phyloP scores from a whole-genome alignment of 164 flowering plant genomes.

The Aristolochia fimbriata region DNA sequence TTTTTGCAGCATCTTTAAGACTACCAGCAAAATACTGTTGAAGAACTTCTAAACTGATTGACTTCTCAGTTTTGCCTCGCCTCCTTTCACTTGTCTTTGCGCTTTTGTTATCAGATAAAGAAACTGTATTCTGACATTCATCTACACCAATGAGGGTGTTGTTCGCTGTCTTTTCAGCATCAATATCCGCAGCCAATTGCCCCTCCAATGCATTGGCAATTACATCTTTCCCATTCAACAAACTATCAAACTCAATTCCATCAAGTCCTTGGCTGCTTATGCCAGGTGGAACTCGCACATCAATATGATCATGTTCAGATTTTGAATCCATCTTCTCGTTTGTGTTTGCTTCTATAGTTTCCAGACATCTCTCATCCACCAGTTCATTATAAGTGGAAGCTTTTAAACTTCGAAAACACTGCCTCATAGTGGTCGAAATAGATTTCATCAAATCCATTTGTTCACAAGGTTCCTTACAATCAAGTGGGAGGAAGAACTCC shows the following conservation, averaged over 20 bases:
- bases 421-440: slow-evolving; percentile 54
- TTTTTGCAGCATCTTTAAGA: slow-evolving; percentile 96
- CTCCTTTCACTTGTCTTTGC: slow-evolving; percentile 39
- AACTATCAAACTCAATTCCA: slow-evolving; percentile 12
- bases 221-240: slow-evolving; percentile 19
- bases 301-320: slow-evolving; percentile 11
- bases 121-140: slow-evolving; percentile 12
- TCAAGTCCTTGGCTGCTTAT: slow-evolving; percentile 17
- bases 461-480: slow-evolving; percentile 29
- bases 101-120: slow-evolving; percentile 24
- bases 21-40: slow-evolving; percentile 92
- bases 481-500: slow-evolving; percentile 83
- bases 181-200: slow-evolving; percentile 13
- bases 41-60: slow-evolving; percentile 83
- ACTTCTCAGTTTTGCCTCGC: slow-evolving; percentile 81
- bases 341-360: slow-evolving; percentile 36
- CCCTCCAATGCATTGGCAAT: slow-evolving; percentile 16
- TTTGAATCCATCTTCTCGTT: slow-evolving; percentile 23
- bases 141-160: slow-evolving; percentile 1
- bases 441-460: slow-evolving; percentile 54
- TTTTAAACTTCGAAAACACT: slow-evolving; percentile 55
- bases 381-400: slow-evolving; percentile 50
- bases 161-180: slow-evolving; percentile 14
- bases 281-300: slow-evolving; percentile 17
- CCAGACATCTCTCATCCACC: slow-evolving; percentile 36